These are phyloP conservation scores for Fusarium virguliforme DNA, from an alignment of 2,329 filamentous ascomycete genomes.

Conservation along the genomic window DNA sequence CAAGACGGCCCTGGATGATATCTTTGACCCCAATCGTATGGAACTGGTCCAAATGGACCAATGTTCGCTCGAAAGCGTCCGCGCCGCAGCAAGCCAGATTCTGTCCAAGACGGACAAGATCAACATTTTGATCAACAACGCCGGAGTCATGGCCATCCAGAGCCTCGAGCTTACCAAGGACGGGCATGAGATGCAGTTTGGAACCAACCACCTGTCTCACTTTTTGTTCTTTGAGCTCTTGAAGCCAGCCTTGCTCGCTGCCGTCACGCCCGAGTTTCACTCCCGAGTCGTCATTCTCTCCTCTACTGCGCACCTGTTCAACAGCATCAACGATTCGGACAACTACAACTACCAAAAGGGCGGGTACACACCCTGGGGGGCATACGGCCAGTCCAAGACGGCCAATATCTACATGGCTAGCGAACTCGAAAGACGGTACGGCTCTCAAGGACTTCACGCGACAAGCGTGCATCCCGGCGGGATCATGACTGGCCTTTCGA, in stretches of 20 bases:
- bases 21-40: conserved; percentile 37
- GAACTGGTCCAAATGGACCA: conserved; percentile 46
- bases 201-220: conserved; percentile 49
- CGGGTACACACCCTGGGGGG: conserved; percentile 26
- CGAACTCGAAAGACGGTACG: conserved; percentile 43
- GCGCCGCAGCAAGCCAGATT: conserved; percentile 42
- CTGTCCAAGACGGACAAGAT: conserved; percentile 29
- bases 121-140: conserved; percentile 44
- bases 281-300: conserved; percentile 65
- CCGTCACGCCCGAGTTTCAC: conserved; percentile 56
- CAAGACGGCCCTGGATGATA: conserved; percentile 17
- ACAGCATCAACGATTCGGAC: conserved; percentile 18
- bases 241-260: conserved; percentile 60
- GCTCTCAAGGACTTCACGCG: conserved; percentile 27
- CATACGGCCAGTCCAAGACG: conserved; percentile 45
- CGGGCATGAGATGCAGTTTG: conserved; percentile 51
- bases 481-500: background rate
- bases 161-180: conserved; percentile 30
- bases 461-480: conserved; percentile 40
- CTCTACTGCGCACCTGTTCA: conserved; percentile 57
- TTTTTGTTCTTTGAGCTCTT: conserved; percentile 57
- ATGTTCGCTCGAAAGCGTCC: conserved; percentile 43
- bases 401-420: conserved; percentile 48
- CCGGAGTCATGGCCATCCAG: conserved; percentile 47
- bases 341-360: conserved; percentile 35